Conservation (phyloP, 192 early-diverging fungal genomes). For the Entophlyctis luteolus region DNA sequence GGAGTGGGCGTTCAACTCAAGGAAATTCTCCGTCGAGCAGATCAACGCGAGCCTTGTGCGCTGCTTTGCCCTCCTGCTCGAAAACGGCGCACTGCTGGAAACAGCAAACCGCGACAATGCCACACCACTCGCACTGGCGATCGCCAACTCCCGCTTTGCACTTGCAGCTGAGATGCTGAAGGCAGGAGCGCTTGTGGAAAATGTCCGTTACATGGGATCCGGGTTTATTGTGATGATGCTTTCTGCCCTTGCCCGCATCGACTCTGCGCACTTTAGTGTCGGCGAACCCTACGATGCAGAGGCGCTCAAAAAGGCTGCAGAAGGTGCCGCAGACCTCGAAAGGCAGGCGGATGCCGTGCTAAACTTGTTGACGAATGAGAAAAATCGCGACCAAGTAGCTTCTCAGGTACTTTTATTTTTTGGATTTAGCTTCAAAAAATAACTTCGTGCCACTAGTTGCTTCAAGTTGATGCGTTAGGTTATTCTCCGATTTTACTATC, state of each 20-base stretch:
- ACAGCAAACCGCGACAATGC: neutral
- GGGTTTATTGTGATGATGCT: neutral
- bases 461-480: too few relatives aligned
- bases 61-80: conserved; percentile 16
- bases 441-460: too few relatives aligned
- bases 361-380: neutral
- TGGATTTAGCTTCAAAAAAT: too few relatives aligned
- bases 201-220: conserved; percentile 13
- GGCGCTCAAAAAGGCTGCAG: neutral
- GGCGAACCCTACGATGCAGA: too few relatives aligned
- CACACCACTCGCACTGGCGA: conserved; percentile 17
- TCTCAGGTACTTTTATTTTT: conserved; percentile 12
- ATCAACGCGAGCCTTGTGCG: neutral
- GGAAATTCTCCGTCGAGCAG: neutral
- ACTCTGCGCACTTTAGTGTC: too few relatives aligned
- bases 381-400: neutral
- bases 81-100: conserved; percentile 16
- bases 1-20: neutral
- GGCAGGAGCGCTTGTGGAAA: neutral
- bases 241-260: too few relatives aligned
- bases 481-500: too few relatives aligned
- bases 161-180: conserved; percentile 3
- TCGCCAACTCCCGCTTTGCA: neutral
- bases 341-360: neutral
- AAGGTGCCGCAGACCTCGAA: neutral